These are phyloP conservation scores for Yamadazyma friedrichii DNA, from an alignment of 1,139 yeast species.

Conservation along the genomic window DNA sequence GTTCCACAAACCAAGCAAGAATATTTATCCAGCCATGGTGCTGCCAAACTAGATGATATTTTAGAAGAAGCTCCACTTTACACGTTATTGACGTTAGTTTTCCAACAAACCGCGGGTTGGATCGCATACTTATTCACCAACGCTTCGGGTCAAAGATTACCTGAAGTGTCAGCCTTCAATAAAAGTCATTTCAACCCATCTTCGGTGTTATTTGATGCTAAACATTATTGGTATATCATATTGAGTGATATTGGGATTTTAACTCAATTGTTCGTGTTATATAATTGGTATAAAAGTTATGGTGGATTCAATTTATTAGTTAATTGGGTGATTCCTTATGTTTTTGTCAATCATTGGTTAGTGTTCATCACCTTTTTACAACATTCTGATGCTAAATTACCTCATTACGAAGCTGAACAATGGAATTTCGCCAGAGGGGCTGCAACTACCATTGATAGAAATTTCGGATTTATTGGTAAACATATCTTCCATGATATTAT, in stretches of 20 bases:
- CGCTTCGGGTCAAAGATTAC: constrained; percentile 48
- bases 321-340: constrained; percentile 56
- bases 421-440: constrained; percentile 71
- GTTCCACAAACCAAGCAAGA: constrained; percentile 55
- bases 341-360: constrained; percentile 63
- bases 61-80: constrained; percentile 55
- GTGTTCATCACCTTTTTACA: constrained; percentile 62
- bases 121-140: constrained; percentile 46
- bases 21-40: constrained; percentile 29
- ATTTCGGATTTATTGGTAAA: constrained; percentile 59
- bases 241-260: constrained; percentile 55
- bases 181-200: constrained; percentile 52
- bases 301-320: constrained; percentile 30
- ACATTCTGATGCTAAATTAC: constrained; percentile 58
- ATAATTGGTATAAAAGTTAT: constrained; percentile 42
- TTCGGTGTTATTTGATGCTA: constrained; percentile 53
- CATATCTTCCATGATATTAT: constrained; percentile 62
- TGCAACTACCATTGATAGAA: constrained; percentile 63
- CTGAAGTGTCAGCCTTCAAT: constrained; percentile 30
- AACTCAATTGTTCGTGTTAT: constrained; percentile 37
- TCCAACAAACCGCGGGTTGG: constrained; percentile 59
- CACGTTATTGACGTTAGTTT: constrained; percentile 41
- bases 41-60: constrained; percentile 39
- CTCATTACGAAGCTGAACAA: constrained; percentile 50
- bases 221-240: constrained; percentile 54